Evolutionary conservation across 2,329 filamentous ascomycete species (phyloP), one percentile per base, ranked within the genome.

Genomic region (Sarocladium strictum): DNA sequence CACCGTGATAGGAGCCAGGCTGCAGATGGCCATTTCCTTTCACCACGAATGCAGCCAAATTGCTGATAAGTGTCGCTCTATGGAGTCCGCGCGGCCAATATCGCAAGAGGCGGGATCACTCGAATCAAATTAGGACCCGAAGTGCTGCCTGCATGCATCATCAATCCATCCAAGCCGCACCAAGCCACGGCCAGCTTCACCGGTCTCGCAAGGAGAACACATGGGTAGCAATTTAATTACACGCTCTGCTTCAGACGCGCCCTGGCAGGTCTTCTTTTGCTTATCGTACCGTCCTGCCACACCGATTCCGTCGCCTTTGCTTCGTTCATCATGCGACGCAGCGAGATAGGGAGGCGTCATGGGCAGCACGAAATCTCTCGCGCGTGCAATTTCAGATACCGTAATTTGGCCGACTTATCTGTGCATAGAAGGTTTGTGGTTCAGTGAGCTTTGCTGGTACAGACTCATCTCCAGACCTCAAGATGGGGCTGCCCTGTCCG

Each of bases 21-120:
- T 35, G n/a, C 29, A 51, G 26, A 21, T 51, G 47, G 23, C 19
- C 14, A 47, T 47, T 27, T 47, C 24, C 17, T 24, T 27, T 51
- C 14, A 35, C 21, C 47, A n/a, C 15, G 27, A 17, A 9, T 35
- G 47, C 47, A 51, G 21, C 47, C 26, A 51, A 29, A n/a, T 51
- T 35, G 15, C 19, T 33, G 47, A 51, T 51, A 51, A 51, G 47
- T 27, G n/a, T 27, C 17, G 43, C 23, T 17, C 43, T 47, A 24
- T n/a, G n/a, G n/a, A n/a, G n/a, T n/a, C n/a, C 21, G n/a, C 17
- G 24, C 43, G 43, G 23, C 21, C 43, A 15, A n/a, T n/a, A 27
- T 47, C 23, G 12, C 43, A 15, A 38, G 35, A 38, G 29, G n/a
- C 17, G 35, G 35, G 5, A 38, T 19, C 12, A n/a, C 35, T 7